phyloP scores from a whole-genome alignment of 106 monocot genomes.

The Phalaenopsis equestris region DNA sequence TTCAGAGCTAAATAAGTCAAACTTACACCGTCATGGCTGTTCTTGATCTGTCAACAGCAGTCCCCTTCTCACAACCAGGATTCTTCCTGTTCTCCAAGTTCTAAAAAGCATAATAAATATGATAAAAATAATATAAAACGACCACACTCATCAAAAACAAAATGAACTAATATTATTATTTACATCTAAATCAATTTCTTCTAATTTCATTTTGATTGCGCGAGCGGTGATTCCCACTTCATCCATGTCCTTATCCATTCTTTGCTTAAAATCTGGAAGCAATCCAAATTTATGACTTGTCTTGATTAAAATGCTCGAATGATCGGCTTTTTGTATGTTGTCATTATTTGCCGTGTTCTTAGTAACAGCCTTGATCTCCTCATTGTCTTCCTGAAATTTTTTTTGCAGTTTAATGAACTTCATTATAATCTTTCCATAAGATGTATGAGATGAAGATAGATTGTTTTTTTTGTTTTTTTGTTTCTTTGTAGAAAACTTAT shows the following conservation, averaged over 20 bases:
- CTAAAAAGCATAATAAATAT: conserved; percentile 12
- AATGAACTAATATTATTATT: background rate
- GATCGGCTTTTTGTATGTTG: background rate
- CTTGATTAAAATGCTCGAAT: background rate
- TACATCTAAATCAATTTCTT: conserved; percentile 15
- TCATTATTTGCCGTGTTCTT: conserved; percentile 64
- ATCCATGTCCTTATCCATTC: conserved; percentile 60
- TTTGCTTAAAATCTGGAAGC: conserved; percentile 35
- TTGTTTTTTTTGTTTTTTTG: background rate
- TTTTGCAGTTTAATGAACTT: background rate
- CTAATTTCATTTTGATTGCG: conserved; percentile 39
- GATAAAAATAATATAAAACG: no score
- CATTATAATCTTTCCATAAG: background rate
- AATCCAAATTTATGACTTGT: background rate
- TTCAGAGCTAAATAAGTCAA: background rate
- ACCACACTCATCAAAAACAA: background rate
- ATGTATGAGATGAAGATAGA: background rate
- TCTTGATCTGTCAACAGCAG: conserved; percentile 56
- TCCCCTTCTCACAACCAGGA: conserved; percentile 55
- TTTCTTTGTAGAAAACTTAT: background rate
- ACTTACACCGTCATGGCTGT: conserved; percentile 48
- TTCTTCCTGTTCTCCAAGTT: conserved; percentile 42
- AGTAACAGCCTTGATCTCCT: conserved; percentile 39
- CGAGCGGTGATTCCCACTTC: conserved; percentile 36
- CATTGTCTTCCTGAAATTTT: conserved; percentile 37